Evolutionary conservation across 768 basidiomycete genomes (phyloP).

Genomic region (Tremella mesenterica): DNA sequence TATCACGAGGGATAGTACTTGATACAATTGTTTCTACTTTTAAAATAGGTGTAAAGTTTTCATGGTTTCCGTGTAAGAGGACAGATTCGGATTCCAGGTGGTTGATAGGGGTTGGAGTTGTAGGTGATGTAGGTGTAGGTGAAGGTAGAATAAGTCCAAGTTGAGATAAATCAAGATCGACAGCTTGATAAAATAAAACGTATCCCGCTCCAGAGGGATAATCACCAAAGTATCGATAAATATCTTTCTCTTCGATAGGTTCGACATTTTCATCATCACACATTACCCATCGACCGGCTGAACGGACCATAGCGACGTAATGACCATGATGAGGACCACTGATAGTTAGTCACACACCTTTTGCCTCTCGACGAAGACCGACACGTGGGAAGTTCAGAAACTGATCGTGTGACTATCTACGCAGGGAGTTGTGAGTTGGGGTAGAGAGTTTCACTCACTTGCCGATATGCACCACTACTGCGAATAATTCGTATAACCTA

Average conservation of each 20-base stretch:
- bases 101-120: background rate
- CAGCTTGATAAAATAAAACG: slow-evolving; percentile 93
- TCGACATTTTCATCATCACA: slow-evolving; percentile 95
- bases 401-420: no score
- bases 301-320: slow-evolving; percentile 90
- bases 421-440: no score
- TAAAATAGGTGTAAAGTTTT: no score
- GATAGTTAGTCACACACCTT: slow-evolving; percentile 13
- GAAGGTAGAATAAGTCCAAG: slow-evolving; percentile 55
- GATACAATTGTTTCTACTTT: no score
- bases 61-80: no score
- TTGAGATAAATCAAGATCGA: slow-evolving; percentile 65
- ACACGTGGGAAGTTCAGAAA: background rate
- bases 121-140: slow-evolving; percentile 3
- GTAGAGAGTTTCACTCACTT: slow-evolving; percentile 57
- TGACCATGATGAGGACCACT: slow-evolving; percentile 99
- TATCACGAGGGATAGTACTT: no score
- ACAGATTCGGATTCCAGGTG: background rate
- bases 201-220: slow-evolving; percentile 72
- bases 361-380: slow-evolving; percentile 8
- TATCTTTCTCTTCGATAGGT: slow-evolving; percentile 76
- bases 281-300: slow-evolving; percentile 71
- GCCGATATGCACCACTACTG: slow-evolving; percentile 98
- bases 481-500: slow-evolving; percentile 84
- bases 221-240: slow-evolving; percentile 90